Percentiles rank a stretch among this genome's conserved stretches.
Evolutionary conservation across 2,329 filamentous ascomycete genomes (phyloP).

Genomic region (Cyphellophora attinorum): DNA sequence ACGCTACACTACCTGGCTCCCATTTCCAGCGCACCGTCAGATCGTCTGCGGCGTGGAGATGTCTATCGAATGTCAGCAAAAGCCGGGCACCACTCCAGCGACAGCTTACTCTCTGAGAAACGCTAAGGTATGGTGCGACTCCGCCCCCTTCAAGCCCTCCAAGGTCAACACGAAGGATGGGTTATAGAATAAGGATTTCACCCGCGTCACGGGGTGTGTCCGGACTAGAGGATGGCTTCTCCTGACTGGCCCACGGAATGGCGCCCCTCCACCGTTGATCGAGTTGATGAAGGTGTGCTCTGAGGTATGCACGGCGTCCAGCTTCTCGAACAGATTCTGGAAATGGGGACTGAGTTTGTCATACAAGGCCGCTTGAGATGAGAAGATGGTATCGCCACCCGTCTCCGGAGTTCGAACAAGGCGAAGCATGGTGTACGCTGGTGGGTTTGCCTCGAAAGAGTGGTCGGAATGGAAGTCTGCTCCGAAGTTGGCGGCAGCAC

Average conservation of each 20-base stretch:
- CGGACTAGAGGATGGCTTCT: conserved; percentile 17
- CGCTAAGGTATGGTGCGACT: too few relatives aligned
- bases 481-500: conserved; percentile 11
- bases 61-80: conserved; percentile 6
- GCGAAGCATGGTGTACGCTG: conserved; percentile 17
- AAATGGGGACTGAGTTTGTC: conserved; percentile 19
- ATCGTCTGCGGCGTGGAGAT: conserved; percentile 15
- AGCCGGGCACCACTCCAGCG: too few relatives aligned
- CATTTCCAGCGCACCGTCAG: conserved; percentile 16
- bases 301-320: conserved; percentile 18
- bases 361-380: conserved; percentile 19
- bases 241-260: conserved; percentile 13
- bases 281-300: conserved; percentile 12
- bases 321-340: conserved; percentile 16
- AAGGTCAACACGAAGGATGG: too few relatives aligned
- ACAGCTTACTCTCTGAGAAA: too few relatives aligned
- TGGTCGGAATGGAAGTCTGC: conserved; percentile 19
- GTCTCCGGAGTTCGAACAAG: conserved; percentile 13
- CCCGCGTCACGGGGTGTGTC: conserved; percentile 18
- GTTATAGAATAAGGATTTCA: conserved; percentile 19
- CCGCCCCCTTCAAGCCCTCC: too few relatives aligned
- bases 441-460: conserved; percentile 18
- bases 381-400: conserved; percentile 19
- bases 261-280: conserved; percentile 13
- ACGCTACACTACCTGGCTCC: conserved; percentile 16